Conservation (phyloP, 345 rosid genomes). For the Aquilaria yunnanensis region DNA sequence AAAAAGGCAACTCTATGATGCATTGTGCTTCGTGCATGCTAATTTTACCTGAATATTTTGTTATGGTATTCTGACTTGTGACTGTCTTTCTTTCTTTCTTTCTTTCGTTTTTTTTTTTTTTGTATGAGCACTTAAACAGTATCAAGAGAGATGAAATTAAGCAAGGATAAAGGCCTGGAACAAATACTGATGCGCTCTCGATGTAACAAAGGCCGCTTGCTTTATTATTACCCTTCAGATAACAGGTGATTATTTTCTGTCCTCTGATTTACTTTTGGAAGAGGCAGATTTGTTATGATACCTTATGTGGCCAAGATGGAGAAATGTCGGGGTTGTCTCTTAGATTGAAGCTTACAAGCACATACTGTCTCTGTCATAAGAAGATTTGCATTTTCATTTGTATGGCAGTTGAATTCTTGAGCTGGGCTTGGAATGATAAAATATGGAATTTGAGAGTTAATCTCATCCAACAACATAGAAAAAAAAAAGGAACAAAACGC, state of each 20-base stretch:
- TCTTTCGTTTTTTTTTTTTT: background rate
- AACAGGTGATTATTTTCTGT: slow-evolving; percentile 33
- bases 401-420: too few relatives aligned
- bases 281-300: background rate
- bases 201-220: slow-evolving; percentile 90
- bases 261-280: background rate
- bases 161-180: slow-evolving; percentile 51
- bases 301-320: too few relatives aligned
- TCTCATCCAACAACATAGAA: too few relatives aligned
- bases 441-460: too few relatives aligned
- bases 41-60: too few relatives aligned
- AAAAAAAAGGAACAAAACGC: too few relatives aligned
- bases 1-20: too few relatives aligned
- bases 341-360: background rate
- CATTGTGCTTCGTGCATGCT: too few relatives aligned
- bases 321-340: background rate
- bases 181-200: slow-evolving; percentile 63
- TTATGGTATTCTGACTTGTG: slow-evolving; percentile 1
- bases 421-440: too few relatives aligned
- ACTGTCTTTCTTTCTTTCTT: too few relatives aligned
- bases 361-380: background rate
- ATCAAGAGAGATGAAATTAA: slow-evolving; percentile 39
- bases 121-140: slow-evolving; percentile 34
- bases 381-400: background rate
- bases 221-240: slow-evolving; percentile 78